Conservation (phyloP, 108 stramenopile genomes). For the Phaeodactylum tricornutum region DNA sequence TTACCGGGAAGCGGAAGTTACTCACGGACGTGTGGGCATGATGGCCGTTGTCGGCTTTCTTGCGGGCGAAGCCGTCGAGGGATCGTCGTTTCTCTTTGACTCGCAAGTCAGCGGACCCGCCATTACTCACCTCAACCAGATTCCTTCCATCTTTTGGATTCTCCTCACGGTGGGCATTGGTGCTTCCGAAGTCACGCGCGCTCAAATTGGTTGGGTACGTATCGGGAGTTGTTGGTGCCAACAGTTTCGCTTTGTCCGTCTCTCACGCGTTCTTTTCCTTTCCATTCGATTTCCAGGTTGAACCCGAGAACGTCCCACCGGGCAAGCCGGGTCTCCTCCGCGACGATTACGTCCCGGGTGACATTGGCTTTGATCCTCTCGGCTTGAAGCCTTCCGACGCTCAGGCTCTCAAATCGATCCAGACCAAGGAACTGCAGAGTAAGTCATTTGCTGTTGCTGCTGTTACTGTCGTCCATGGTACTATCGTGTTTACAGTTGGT, state of each 20-base stretch:
- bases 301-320: too few species aligned
- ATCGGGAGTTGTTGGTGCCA: too few species aligned
- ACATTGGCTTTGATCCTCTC: slow-evolving; percentile 83
- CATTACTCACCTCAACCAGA: slow-evolving; percentile 64
- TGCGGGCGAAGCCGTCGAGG: slow-evolving; percentile 47
- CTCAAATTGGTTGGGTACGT: slow-evolving; percentile 63
- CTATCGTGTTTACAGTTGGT: too few species aligned
- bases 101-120: slow-evolving; percentile 58
- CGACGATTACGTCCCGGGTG: slow-evolving; percentile 59
- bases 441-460: too few species aligned
- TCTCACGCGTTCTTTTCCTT: background rate
- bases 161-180: slow-evolving; percentile 44
- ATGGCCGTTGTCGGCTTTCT: slow-evolving; percentile 52
- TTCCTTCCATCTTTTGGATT: slow-evolving; percentile 41
- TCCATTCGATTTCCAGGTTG: background rate
- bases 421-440: slow-evolving; percentile 85
- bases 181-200: slow-evolving; percentile 49
- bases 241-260: too few species aligned
- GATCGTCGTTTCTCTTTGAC: slow-evolving; percentile 55
- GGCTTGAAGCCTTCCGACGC: slow-evolving; percentile 65
- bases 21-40: slow-evolving; percentile 59
- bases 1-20: slow-evolving; percentile 52
- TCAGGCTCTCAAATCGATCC: slow-evolving; percentile 47
- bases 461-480: too few species aligned
- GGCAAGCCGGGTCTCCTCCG: too few species aligned